Conservation (phyloP, 1,139 yeast species). For the Nadsonia starkeyi-henricii region DNA sequence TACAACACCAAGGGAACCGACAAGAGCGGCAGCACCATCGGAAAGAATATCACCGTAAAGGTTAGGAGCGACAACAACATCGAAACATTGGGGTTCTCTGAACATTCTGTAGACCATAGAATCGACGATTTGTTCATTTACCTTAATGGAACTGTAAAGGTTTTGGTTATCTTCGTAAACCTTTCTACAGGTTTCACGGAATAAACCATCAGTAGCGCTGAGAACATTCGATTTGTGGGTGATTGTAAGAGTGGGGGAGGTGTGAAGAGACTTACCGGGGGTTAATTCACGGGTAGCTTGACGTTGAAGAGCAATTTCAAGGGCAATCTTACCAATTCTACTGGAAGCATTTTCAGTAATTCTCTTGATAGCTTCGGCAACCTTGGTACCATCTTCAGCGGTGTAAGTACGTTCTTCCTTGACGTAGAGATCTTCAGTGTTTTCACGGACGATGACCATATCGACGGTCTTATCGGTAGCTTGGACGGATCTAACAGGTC, state of each 20-base stretch:
- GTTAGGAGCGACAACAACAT: constrained; percentile 97
- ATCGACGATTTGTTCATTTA: constrained; percentile 95
- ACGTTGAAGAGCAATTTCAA: constrained; percentile 85
- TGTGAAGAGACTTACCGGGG: constrained; percentile 33
- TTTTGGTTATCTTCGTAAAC: constrained; percentile 30
- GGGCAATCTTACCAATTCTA: constrained; percentile 80
- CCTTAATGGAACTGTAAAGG: constrained; percentile 33
- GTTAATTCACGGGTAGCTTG: constrained; percentile 60
- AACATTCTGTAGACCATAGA: constrained; percentile 98
- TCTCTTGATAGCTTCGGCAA: constrained; percentile 96
- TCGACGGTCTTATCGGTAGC: constrained; percentile 82
- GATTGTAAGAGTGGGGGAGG: constrained; percentile 65
- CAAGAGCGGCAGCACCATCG: constrained; percentile 98
- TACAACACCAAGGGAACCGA: constrained; percentile 94
- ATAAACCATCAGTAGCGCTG: constrained; percentile 84
- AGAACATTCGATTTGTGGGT: constrained; percentile 95
- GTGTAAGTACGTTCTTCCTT: constrained; percentile 74
- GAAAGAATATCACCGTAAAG: constrained; percentile 93
- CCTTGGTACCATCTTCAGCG: constrained; percentile 61
- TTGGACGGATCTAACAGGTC: constrained; percentile 90
- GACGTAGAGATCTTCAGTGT: constrained; percentile 92
- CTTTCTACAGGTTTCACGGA: constrained; percentile 79
- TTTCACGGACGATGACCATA: constrained; percentile 95
- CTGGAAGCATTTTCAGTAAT: constrained; percentile 78
- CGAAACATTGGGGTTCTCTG: constrained; percentile 94